phyloP scores from a whole-genome alignment of 2,329 filamentous ascomycete genomes.

The Microsporum audouinii region DNA sequence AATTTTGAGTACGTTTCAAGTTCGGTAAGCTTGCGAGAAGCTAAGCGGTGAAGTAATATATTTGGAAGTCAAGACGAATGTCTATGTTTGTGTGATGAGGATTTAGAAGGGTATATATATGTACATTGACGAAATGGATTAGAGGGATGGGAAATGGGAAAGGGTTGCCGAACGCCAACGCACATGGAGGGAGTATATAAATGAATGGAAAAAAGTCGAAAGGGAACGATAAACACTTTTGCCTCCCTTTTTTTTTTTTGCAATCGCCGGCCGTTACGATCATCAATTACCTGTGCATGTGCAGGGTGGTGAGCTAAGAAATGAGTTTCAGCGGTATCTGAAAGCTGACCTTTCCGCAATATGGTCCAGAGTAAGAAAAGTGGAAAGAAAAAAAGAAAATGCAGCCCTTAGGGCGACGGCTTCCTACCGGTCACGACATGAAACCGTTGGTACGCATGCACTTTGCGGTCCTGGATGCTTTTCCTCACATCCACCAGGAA shows the following conservation, averaged over 20 bases:
- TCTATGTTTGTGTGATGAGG: background rate
- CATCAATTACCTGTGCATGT: background rate
- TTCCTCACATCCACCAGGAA: slow-evolving; percentile 35
- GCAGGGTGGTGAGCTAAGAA: background rate
- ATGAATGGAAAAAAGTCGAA: background rate
- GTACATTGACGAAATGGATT: background rate
- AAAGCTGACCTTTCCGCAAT: background rate
- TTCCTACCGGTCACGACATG: slow-evolving; percentile 27
- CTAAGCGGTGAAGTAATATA: no score
- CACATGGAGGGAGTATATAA: background rate
- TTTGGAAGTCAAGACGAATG: no score
- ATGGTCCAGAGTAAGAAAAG: slow-evolving; percentile 2
- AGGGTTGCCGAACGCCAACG: background rate
- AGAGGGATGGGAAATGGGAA: background rate
- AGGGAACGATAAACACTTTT: background rate
- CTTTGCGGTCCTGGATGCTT: slow-evolving; percentile 29
- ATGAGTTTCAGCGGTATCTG: background rate
- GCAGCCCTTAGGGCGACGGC: slow-evolving; percentile 7
- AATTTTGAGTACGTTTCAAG: no score
- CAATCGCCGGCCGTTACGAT: background rate
- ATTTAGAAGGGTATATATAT: background rate
- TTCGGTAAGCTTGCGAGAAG: no score
- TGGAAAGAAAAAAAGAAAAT: background rate
- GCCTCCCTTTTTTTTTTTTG: background rate
- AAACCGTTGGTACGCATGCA: slow-evolving; percentile 34